Conservation (phyloP, 805 yeast genomes). For the Teunomyces pallodes region DNA sequence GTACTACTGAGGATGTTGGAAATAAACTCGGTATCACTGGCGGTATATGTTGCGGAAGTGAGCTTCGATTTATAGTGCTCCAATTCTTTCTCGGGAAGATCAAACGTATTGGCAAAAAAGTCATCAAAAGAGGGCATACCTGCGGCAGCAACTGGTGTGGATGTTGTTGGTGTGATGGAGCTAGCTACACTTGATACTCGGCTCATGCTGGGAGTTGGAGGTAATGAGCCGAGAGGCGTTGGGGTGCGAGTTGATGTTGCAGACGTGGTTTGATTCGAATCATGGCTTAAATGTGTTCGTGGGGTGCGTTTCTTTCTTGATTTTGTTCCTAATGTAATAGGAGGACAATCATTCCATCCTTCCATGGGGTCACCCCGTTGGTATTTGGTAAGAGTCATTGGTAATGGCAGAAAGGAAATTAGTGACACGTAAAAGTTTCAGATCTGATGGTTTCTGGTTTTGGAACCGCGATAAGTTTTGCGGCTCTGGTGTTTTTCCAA, state of each 20-base stretch:
- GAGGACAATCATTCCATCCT: slow-evolving; percentile 68
- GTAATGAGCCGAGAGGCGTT: not conserved
- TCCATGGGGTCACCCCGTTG: slow-evolving; percentile 39
- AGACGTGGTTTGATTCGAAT: not conserved
- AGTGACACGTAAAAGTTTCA: not conserved
- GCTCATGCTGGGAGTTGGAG: not conserved
- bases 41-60: not conserved
- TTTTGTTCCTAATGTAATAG: slow-evolving; percentile 11
- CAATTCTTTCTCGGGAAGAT: slow-evolving; percentile 41
- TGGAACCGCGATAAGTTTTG: not conserved
- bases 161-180: not conserved
- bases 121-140: slow-evolving; percentile 1
- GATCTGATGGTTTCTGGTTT: not conserved
- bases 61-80: slow-evolving; percentile 44
- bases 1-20: slow-evolving; percentile 6
- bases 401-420: not conserved
- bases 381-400: slow-evolving; percentile 31
- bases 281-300: not conserved
- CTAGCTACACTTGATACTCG: not conserved
- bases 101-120: slow-evolving; percentile 2
- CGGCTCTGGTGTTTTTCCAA: not conserved
- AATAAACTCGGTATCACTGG: slow-evolving; percentile 12
- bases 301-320: slow-evolving; percentile 8
- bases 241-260: not conserved
- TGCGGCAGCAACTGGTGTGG: slow-evolving; percentile 1